phyloP scores from a whole-genome alignment of 352 stramenopile genomes.

The Phytophthora syringae region DNA sequence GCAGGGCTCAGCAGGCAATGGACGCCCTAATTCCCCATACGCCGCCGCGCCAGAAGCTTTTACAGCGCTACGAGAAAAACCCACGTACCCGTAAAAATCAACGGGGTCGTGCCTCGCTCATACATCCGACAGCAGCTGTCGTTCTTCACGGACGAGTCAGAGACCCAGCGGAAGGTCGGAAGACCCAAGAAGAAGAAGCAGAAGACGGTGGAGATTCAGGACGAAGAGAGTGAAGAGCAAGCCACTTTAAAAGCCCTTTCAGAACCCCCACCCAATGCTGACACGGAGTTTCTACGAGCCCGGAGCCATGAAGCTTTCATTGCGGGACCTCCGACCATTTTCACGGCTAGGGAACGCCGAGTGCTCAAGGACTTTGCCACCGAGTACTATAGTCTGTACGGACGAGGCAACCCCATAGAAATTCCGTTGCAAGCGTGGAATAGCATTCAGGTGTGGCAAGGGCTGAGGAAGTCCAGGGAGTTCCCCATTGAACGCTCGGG shows the following conservation, averaged over 20 bases:
- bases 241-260: conserved; percentile 7
- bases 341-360: conserved; percentile 65
- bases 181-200: conserved; percentile 41
- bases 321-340: conserved; percentile 50
- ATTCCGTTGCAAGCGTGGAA: conserved; percentile 65
- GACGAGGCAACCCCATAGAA: conserved; percentile 9
- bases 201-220: conserved; percentile 5
- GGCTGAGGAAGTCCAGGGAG: conserved; percentile 30
- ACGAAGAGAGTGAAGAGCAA: conserved; percentile 9
- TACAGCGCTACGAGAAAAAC: conserved; percentile 35
- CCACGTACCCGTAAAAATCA: background rate
- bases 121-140: conserved; percentile 65
- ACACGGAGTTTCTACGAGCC: conserved; percentile 56
- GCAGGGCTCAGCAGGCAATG: conserved; percentile 60
- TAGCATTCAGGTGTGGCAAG: conserved; percentile 42
- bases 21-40: conserved; percentile 30
- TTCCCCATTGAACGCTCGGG: conserved; percentile 59
- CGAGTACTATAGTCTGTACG: conserved; percentile 27
- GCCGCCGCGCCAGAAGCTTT: background rate
- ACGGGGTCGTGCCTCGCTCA: conserved; percentile 49
- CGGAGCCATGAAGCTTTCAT: conserved; percentile 71
- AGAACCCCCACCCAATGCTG: conserved; percentile 57
- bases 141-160: conserved; percentile 65
- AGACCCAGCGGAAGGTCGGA: conserved; percentile 21
- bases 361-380: conserved; percentile 59